phyloP scores from a whole-genome alignment of 345 rosid species.

The Syzygium oleosum region DNA sequence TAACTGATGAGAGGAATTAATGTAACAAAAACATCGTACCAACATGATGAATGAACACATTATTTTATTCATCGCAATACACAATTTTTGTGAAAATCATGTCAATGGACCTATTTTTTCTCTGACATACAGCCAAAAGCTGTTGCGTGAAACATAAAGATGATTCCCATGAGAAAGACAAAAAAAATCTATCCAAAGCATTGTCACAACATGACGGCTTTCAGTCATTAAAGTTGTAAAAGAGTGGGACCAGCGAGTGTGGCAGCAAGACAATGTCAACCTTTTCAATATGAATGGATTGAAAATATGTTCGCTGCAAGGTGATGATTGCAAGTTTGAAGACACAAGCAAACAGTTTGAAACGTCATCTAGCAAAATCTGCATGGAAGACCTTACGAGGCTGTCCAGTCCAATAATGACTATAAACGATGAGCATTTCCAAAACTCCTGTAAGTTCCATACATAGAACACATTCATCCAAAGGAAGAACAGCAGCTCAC shows the following conservation, averaged over 20 bases:
- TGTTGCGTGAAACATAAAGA: background rate
- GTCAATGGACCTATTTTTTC: background rate
- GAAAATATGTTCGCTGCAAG: background rate
- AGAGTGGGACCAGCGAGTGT: background rate
- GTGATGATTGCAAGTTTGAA: background rate
- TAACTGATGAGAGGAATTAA: background rate
- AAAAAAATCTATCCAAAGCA: background rate
- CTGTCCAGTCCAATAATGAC: background rate
- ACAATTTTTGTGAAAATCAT: background rate
- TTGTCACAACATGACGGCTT: background rate
- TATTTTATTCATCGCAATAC: background rate
- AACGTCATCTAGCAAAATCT: background rate
- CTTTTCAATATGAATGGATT: background rate
- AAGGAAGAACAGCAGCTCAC: slow-evolving; percentile 32
- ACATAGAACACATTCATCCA: background rate
- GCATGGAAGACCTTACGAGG: background rate
- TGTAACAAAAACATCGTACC: background rate
- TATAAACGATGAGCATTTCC: background rate
- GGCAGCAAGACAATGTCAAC: background rate
- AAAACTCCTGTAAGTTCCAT: background rate
- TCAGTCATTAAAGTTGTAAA: background rate
- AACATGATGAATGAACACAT: background rate
- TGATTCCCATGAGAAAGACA: background rate
- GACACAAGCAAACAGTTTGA: background rate
- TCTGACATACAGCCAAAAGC: background rate